These are phyloP conservation scores for Lactarius quietus DNA, from an alignment of 768 basidiomycete genomes.

Conservation along the genomic window DNA sequence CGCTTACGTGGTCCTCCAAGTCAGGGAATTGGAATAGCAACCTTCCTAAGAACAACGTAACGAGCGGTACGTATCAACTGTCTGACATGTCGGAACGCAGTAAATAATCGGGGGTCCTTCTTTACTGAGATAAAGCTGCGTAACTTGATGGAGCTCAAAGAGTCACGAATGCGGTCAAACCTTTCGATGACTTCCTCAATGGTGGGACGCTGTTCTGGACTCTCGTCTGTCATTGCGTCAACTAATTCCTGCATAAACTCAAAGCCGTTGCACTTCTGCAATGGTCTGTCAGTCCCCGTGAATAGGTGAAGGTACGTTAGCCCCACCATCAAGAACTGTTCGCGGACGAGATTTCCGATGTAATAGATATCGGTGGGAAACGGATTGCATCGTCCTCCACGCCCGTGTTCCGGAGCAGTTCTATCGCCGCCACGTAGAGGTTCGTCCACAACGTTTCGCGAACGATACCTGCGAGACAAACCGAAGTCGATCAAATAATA, in stretches of 20 bases:
- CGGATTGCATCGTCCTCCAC: constrained; percentile 22
- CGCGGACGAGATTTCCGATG: constrained; percentile 28
- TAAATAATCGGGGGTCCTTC: constrained; percentile 9
- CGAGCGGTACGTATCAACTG: constrained; percentile 1
- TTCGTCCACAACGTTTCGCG: constrained; percentile 16
- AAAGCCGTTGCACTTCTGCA: constrained; percentile 25
- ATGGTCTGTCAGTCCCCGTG: neutral
- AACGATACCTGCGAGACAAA: constrained; percentile 24
- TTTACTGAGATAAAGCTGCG: constrained; percentile 9
- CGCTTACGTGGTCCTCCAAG: neutral
- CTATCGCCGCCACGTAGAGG: constrained; percentile 30
- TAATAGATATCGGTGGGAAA: constrained; percentile 30
- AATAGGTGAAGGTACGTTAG: neutral
- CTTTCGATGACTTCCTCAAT: constrained; percentile 16
- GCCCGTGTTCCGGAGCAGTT: constrained; percentile 28
- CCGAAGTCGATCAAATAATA: constrained; percentile 35
- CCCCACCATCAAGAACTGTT: constrained; percentile 18
- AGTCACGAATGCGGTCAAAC: constrained; percentile 7
- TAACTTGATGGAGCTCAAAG: constrained; percentile 10
- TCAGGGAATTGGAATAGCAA: constrained; percentile 11
- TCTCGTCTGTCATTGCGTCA: constrained; percentile 35
- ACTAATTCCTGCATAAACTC: constrained; percentile 22
- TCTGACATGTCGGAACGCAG: constrained; percentile 3
- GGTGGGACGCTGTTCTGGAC: constrained; percentile 36
- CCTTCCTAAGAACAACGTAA: neutral